Evolutionary conservation across 192 early-diverging fungal species (phyloP).

Genomic region (Entomortierella lignicola): DNA sequence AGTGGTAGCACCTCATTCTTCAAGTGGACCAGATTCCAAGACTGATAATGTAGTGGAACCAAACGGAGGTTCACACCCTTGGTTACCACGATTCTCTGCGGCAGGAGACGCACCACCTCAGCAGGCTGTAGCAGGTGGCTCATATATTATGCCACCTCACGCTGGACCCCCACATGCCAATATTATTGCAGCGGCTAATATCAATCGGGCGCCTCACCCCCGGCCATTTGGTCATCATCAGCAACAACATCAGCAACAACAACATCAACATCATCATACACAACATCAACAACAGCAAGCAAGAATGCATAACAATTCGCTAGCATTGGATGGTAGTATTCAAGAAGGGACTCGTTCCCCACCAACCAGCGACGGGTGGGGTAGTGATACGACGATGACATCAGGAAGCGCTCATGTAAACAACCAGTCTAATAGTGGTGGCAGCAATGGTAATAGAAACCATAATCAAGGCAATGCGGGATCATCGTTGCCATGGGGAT

Average conservation of each 20-base stretch:
- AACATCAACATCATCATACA: constrained; percentile 5
- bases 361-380: constrained; percentile 19
- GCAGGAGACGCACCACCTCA: constrained; percentile 43
- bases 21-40: background rate
- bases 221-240: constrained; percentile 23
- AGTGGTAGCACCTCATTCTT: background rate
- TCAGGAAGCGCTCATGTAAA: background rate
- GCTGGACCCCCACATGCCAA: constrained; percentile 25
- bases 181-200: constrained; percentile 33
- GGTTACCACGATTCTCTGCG: constrained; percentile 48
- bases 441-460: background rate
- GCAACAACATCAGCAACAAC: constrained; percentile 19
- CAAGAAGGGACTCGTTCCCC: constrained; percentile 22
- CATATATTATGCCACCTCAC: constrained; percentile 18
- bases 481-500: constrained; percentile 10
- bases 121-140: background rate
- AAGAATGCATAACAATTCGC: background rate
- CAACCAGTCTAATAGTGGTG: background rate
- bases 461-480: constrained; percentile 1
- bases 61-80: constrained; percentile 13
- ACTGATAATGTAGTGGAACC: background rate
- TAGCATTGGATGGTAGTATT: constrained; percentile 21
- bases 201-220: constrained; percentile 33
- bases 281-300: constrained; percentile 10
- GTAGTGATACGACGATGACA: background rate